Evolutionary conservation across 805 yeast species (phyloP).

Genomic region (Starmera dryadoides): DNA sequence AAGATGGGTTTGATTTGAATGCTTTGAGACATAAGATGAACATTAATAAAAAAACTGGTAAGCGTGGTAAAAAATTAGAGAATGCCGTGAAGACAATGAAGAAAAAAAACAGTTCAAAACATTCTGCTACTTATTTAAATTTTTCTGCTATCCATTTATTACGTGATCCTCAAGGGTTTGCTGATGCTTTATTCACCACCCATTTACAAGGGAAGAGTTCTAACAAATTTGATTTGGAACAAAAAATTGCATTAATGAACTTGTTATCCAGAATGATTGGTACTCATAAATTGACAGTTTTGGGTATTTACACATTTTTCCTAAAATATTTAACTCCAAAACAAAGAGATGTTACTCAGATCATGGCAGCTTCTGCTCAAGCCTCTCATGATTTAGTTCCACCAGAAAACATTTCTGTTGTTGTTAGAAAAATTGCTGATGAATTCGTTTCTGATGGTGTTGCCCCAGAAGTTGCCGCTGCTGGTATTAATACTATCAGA

Average conservation of each 20-base stretch:
- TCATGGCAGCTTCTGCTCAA: slow-evolving; percentile 96
- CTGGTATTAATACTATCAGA: slow-evolving; percentile 92
- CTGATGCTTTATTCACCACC: slow-evolving; percentile 69
- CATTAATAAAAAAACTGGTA: slow-evolving; percentile 75
- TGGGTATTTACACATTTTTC: slow-evolving; percentile 86
- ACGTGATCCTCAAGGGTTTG: slow-evolving; percentile 97
- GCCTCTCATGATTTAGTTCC: slow-evolving; percentile 96
- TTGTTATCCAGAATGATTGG: slow-evolving; percentile 86
- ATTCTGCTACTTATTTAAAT: slow-evolving; percentile 65
- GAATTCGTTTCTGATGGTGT: slow-evolving; percentile 99
- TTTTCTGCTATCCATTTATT: slow-evolving; percentile 92
- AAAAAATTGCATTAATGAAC: slow-evolving; percentile 82
- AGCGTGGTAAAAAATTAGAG: slow-evolving; percentile 75
- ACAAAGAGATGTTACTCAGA: slow-evolving; percentile 88
- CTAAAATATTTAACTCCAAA: slow-evolving; percentile 90
- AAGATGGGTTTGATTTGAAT: slow-evolving; percentile 68
- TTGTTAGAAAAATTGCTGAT: slow-evolving; percentile 89
- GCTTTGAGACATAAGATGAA: slow-evolving; percentile 74
- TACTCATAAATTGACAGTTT: slow-evolving; percentile 84
- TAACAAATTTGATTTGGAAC: slow-evolving; percentile 75
- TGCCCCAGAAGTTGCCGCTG: slow-evolving; percentile 95
- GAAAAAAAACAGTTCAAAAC: slow-evolving; percentile 52
- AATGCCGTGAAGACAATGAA: slow-evolving; percentile 62
- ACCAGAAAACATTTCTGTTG: slow-evolving; percentile 77
- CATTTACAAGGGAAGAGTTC: slow-evolving; percentile 67